Evolutionary conservation across 148 eudicot species (phyloP).

Genomic region (Cornus controversa): DNA sequence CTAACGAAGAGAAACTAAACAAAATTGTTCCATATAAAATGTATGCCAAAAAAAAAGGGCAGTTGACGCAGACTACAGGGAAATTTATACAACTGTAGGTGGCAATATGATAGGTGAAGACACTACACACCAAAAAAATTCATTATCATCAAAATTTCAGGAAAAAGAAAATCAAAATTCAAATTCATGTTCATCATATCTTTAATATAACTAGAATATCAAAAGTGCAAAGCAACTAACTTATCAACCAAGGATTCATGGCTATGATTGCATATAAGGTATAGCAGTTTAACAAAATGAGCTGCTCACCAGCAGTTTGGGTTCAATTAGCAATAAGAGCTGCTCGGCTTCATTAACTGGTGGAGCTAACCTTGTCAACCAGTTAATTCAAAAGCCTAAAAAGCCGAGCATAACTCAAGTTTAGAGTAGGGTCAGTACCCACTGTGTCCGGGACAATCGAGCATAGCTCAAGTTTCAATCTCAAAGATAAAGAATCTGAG

Average conservation of each 20-base stretch:
- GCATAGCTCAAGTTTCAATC: neutral
- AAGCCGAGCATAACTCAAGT: neutral
- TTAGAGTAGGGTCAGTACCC: too few relatives aligned
- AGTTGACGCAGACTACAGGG: neutral
- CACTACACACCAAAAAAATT: neutral
- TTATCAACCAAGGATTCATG: neutral
- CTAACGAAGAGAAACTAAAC: neutral
- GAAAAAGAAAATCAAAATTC: neutral
- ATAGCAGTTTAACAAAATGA: neutral
- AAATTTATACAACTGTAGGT: neutral
- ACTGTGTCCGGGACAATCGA: too few relatives aligned
- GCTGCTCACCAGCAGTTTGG: slow-evolving; percentile 5
- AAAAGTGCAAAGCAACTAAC: neutral
- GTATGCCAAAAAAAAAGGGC: neutral
- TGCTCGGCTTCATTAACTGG: neutral
- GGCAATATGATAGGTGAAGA: neutral
- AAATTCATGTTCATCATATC: neutral
- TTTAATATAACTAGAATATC: neutral
- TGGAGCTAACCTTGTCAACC: neutral
- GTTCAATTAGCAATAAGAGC: neutral
- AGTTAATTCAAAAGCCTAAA: slow-evolving; percentile 1
- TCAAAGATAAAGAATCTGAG: neutral
- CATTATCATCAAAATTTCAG: neutral
- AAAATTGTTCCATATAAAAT: neutral
- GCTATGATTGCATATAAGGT: neutral